A percentile compares a stretch with the other conserved stretches of the same genome.
These are phyloP conservation scores for Cladosporium sp. DNA, from an alignment of 2,329 filamentous ascomycete species.

Conservation along the genomic window DNA sequence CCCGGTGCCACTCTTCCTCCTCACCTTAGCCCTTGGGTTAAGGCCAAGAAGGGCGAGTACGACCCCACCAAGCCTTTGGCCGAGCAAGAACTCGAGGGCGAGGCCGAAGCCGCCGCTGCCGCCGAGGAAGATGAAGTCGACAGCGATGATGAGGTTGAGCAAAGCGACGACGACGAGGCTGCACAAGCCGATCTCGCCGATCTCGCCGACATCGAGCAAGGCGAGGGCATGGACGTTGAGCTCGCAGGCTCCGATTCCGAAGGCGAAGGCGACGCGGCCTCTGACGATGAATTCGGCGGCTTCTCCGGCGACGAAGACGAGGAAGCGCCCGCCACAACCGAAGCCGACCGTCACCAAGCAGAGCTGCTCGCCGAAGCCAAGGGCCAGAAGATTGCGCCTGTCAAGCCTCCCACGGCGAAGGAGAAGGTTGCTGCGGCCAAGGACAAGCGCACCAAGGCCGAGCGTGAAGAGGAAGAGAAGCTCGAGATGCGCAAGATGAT, in stretches of 20 bases:
- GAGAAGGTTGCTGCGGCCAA: constrained; percentile 61
- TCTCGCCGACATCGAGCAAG: constrained; percentile 24
- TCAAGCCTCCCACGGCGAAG: constrained; percentile 52
- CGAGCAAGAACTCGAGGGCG: constrained; percentile 82
- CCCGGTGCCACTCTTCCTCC: constrained; percentile 87
- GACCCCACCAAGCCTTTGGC: constrained; percentile 83
- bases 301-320: constrained; percentile 46
- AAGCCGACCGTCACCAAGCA: constrained; percentile 68
- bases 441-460: constrained; percentile 62
- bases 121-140: constrained; percentile 37
- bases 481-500: constrained; percentile 93
- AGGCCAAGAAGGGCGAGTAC: constrained; percentile 79
- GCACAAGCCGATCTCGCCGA: constrained; percentile 36
- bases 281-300: constrained; percentile 44
- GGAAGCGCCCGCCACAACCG: constrained; percentile 38
- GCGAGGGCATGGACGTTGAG: constrained; percentile 45
- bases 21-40: constrained; percentile 94
- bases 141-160: constrained; percentile 37
- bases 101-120: constrained; percentile 56
- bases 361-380: constrained; percentile 91
- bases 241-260: constrained; percentile 42
- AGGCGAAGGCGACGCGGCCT: constrained; percentile 39
- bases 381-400: constrained; percentile 46
- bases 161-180: constrained; percentile 17
- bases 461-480: constrained; percentile 72